Conservation (phyloP, 106 monocot species). For the Dendrobium officinale region DNA sequence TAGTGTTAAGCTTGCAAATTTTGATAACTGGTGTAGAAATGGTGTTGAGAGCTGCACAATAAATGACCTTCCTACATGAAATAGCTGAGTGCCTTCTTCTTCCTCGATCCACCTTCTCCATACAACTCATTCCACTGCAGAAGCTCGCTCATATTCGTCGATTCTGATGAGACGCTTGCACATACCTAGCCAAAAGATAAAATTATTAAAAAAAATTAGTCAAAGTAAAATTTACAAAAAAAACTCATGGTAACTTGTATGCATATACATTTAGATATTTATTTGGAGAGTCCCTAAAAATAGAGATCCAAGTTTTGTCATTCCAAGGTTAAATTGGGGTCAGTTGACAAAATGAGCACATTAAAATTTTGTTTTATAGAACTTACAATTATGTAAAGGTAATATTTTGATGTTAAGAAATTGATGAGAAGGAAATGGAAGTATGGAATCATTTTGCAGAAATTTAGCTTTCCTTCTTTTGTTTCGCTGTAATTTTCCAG, state of each 20-base stretch:
- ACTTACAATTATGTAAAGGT: too few relatives aligned
- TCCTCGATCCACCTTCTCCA: slow-evolving; percentile 62
- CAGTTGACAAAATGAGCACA: too few relatives aligned
- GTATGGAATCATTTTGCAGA: too few relatives aligned
- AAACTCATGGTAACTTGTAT: neutral
- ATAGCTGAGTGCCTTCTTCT: slow-evolving; percentile 57
- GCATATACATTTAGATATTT: neutral
- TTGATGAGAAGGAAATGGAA: too few relatives aligned
- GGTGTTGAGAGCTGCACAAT: neutral
- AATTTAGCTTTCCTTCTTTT: too few relatives aligned
- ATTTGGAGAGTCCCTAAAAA: neutral
- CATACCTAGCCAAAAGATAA: slow-evolving; percentile 28
- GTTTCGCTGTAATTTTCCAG: too few relatives aligned
- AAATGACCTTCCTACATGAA: slow-evolving; percentile 36
- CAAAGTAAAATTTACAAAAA: neutral
- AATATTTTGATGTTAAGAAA: too few relatives aligned
- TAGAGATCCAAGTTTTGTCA: neutral
- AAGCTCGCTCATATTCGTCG: slow-evolving; percentile 53
- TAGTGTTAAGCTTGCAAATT: neutral
- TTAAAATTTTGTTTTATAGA: too few relatives aligned
- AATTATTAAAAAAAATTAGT: neutral
- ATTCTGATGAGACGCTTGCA: slow-evolving; percentile 55
- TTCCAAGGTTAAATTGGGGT: neutral
- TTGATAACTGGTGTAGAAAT: neutral
- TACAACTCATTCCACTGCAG: slow-evolving; percentile 58